A percentile compares a stretch with the other conserved stretches of the same genome.
phyloP scores from a whole-genome alignment of 257 asterid species.

The Fraxinus pennsylvanica region DNA sequence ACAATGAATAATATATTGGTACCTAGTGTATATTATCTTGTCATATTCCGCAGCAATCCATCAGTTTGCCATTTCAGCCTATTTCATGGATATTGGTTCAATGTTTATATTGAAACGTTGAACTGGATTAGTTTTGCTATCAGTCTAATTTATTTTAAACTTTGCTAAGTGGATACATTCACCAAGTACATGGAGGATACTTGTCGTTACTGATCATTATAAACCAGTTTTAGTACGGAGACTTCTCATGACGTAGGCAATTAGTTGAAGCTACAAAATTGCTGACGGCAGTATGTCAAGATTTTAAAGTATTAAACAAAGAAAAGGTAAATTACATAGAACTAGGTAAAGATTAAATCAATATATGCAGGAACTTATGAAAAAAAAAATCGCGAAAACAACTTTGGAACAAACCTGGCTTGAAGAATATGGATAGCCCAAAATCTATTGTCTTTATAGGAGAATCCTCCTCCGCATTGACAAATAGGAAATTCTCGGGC shows the following conservation, averaged over 20 bases:
- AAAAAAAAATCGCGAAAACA: constrained; percentile 1
- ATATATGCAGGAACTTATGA: neutral
- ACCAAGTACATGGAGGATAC: too few species aligned
- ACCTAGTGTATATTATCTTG: neutral
- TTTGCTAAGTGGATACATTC: too few species aligned
- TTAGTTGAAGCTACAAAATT: neutral
- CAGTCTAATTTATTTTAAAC: too few species aligned
- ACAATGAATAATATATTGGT: neutral
- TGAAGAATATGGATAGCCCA: constrained; percentile 77
- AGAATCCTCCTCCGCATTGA: constrained; percentile 62
- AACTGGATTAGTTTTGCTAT: too few species aligned
- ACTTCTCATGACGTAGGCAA: neutral
- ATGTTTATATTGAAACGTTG: too few species aligned
- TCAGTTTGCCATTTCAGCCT: too few species aligned
- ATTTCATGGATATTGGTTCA: too few species aligned
- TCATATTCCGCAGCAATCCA: neutral
- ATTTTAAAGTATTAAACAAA: neutral
- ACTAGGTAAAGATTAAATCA: neutral
- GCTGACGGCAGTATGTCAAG: neutral
- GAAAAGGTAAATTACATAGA: neutral
- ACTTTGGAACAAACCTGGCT: constrained; percentile 59
- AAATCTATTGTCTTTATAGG: constrained; percentile 74
- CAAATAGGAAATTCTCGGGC: constrained; percentile 83
- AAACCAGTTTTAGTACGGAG: too few species aligned
- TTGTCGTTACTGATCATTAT: too few species aligned